Conservation (phyloP, 176 grass and related monocot species). For the Oryza glaberrima region DNA sequence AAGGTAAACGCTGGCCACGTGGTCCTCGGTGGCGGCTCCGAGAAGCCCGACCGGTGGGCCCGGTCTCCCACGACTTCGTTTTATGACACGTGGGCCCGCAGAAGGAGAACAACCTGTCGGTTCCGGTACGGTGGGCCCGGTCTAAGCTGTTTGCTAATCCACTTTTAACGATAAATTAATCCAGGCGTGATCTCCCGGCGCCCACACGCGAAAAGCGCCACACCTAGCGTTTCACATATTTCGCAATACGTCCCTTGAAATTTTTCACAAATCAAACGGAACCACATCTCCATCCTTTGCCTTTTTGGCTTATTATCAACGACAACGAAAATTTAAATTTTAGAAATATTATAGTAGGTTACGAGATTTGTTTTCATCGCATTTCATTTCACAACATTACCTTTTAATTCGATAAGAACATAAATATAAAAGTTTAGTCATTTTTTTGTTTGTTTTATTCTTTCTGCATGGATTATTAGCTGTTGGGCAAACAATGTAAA, state of each 20-base stretch:
- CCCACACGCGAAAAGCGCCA: background rate
- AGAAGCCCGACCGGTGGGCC: background rate
- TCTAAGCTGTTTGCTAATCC: background rate
- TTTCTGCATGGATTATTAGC: no score
- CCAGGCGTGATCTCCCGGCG: background rate
- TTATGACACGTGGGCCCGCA: constrained; percentile 17
- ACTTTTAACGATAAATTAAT: constrained; percentile 5
- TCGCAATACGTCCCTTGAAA: background rate
- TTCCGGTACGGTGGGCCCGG: background rate
- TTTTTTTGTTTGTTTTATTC: no score
- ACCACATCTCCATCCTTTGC: no score
- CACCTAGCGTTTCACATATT: background rate
- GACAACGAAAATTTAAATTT: no score
- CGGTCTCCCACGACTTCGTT: background rate
- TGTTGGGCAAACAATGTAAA: no score
- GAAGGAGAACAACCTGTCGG: background rate
- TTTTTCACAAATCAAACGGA: background rate
- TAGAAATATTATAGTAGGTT: no score
- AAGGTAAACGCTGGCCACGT: background rate
- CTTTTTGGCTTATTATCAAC: no score
- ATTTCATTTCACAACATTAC: no score
- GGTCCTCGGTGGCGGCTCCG: background rate
- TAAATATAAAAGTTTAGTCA: no score
- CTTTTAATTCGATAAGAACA: no score
- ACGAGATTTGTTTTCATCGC: no score